These are phyloP conservation scores for Kwoniella botswanensis DNA, from an alignment of 768 basidiomycete genomes.

Conservation along the genomic window DNA sequence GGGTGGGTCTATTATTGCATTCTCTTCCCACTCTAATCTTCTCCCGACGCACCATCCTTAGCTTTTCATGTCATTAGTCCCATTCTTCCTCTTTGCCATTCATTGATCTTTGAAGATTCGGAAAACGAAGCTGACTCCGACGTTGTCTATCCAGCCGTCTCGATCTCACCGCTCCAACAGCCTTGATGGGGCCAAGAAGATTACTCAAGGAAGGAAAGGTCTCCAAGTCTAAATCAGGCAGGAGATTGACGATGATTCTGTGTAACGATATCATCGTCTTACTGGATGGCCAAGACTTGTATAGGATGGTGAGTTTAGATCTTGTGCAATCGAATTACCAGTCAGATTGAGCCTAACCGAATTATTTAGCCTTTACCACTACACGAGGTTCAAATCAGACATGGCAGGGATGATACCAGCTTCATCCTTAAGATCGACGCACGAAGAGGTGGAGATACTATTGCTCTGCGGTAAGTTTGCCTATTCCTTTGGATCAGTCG, in stretches of 20 bases:
- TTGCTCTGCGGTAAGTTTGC: conserved; percentile 58
- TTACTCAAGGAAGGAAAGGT: conserved; percentile 79
- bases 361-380: conserved; percentile 67
- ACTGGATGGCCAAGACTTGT: conserved; percentile 75
- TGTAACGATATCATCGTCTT: conserved; percentile 90
- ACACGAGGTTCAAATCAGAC: conserved; percentile 46
- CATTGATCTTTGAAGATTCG: background rate
- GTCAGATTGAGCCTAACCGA: background rate
- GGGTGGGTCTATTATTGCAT: conserved; percentile 63
- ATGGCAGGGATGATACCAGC: conserved; percentile 38
- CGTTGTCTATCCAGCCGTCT: conserved; percentile 64
- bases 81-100: background rate
- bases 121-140: background rate
- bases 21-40: too few species aligned
- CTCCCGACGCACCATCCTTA: too few species aligned
- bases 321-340: background rate
- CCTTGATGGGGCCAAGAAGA: conserved; percentile 77
- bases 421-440: conserved; percentile 73
- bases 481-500: background rate
- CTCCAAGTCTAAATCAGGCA: conserved; percentile 80
- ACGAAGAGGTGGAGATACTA: conserved; percentile 74
- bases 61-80: too few species aligned
- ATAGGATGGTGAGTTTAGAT: conserved; percentile 75
- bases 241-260: conserved; percentile 75
- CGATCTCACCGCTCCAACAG: conserved; percentile 88